These are phyloP conservation scores for Tardiomyces blankii DNA, from an alignment of 1,139 yeast genomes.

Conservation along the genomic window DNA sequence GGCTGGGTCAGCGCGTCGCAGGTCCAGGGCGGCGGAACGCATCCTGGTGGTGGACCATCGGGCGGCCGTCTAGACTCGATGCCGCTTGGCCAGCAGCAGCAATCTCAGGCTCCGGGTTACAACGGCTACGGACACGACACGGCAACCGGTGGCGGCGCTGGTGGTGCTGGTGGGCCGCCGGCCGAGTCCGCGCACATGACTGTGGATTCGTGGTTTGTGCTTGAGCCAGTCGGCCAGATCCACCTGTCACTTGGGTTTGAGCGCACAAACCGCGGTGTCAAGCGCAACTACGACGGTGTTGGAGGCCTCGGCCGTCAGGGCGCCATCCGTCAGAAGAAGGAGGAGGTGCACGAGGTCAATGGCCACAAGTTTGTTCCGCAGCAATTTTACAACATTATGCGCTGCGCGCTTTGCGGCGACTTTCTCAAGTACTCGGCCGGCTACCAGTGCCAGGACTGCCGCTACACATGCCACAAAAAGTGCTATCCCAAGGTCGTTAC, in stretches of 20 bases:
- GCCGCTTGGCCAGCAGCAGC: not conserved
- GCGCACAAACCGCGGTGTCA: constrained; percentile 43
- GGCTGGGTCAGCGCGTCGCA: constrained; percentile 79
- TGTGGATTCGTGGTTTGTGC: constrained; percentile 76
- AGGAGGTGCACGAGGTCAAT: constrained; percentile 83
- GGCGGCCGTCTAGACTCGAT: not conserved
- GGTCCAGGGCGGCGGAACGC: constrained; percentile 23
- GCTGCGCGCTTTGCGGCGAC: constrained; percentile 95
- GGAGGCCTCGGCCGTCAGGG: constrained; percentile 95
- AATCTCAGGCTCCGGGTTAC: not conserved
- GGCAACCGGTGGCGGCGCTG: too few relatives aligned
- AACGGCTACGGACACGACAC: not conserved
- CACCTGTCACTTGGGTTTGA: constrained; percentile 68
- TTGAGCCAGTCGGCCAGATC: constrained; percentile 92
- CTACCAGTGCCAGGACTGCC: constrained; percentile 92
- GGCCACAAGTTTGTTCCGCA: constrained; percentile 96
- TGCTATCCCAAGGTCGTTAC: constrained; percentile 92
- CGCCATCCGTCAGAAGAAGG: constrained; percentile 85
- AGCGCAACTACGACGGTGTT: constrained; percentile 35
- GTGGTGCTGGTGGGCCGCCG: too few relatives aligned
- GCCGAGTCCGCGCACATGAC: constrained; percentile 3
- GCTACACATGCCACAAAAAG: constrained; percentile 85
- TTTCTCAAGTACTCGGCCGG: constrained; percentile 82
- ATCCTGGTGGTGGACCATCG: not conserved
- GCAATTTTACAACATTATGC: constrained; percentile 91